Percentiles rank a stretch among this genome's conserved stretches.
Evolutionary conservation across 2,329 filamentous ascomycete genomes (phyloP).

Genomic region (Stenocarpella maydis): DNA sequence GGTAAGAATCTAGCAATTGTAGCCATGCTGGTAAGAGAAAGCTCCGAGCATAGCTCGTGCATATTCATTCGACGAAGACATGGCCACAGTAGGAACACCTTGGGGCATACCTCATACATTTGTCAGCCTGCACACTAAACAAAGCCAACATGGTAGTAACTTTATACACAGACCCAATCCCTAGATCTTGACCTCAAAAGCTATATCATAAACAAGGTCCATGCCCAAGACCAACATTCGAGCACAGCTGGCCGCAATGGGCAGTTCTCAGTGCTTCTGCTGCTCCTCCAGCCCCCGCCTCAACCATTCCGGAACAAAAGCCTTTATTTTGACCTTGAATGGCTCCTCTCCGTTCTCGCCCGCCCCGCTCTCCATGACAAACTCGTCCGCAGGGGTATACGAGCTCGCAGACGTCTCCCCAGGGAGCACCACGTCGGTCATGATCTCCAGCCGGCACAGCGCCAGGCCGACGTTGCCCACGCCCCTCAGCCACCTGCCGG

Average conservation of each 20-base stretch:
- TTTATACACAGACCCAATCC: not conserved
- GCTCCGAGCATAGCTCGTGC: not conserved
- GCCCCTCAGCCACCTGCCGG: constrained; percentile 81
- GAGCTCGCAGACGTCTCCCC: constrained; percentile 71
- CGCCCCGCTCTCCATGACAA: constrained; percentile 58
- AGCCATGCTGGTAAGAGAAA: not conserved
- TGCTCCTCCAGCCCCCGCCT: constrained; percentile 49
- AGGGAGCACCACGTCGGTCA: constrained; percentile 81
- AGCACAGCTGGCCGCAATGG: constrained; percentile 26
- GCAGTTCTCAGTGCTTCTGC: constrained; percentile 13
- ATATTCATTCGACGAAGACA: too few species aligned
- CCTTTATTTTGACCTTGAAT: constrained; percentile 70
- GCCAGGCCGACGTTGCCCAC: constrained; percentile 88
- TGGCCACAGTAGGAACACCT: not conserved
- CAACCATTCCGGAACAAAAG: constrained; percentile 85
- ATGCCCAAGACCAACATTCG: not conserved
- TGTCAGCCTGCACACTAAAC: too few species aligned
- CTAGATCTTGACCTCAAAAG: too few species aligned
- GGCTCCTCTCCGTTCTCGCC: constrained; percentile 52
- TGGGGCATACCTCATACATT: not conserved
- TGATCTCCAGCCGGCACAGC: constrained; percentile 86
- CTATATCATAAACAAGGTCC: not conserved
- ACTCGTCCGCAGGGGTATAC: constrained; percentile 69
- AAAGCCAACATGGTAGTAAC: not conserved
- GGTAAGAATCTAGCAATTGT: not conserved